These are phyloP conservation scores for Microthlaspi erraticum DNA, from an alignment of 345 rosid genomes.

Conservation along the genomic window DNA sequence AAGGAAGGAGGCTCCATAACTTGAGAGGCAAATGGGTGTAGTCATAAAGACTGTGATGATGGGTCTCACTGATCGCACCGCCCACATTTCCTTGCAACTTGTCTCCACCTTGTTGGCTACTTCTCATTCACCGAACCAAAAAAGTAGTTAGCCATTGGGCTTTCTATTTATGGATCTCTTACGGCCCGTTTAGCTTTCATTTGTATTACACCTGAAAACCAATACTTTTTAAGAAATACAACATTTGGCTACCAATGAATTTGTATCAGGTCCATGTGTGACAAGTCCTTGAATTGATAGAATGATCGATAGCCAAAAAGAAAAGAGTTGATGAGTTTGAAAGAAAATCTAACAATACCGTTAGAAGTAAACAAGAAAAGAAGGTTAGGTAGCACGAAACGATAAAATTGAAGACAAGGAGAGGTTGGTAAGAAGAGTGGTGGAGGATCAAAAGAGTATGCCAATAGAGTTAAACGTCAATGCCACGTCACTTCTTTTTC, in stretches of 20 bases:
- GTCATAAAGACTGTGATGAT: constrained; percentile 38
- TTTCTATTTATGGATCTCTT: neutral
- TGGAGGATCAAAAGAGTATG: constrained; percentile 42
- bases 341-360: constrained; percentile 5
- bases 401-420: neutral
- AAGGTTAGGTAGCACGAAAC: constrained; percentile 41
- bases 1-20: constrained; percentile 32
- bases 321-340: neutral
- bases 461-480: neutral
- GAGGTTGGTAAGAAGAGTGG: constrained; percentile 46
- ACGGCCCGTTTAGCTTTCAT: neutral
- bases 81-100: constrained; percentile 39
- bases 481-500: constrained; percentile 26
- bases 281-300: neutral
- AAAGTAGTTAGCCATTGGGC: neutral
- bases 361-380: constrained; percentile 21
- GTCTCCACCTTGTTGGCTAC: constrained; percentile 37
- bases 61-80: constrained; percentile 39
- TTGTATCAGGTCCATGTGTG: neutral
- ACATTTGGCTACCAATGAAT: neutral
- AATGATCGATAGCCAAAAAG: neutral
- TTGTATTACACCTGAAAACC: neutral
- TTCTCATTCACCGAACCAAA: neutral
- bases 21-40: constrained; percentile 38
- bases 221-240: neutral